phyloP scores from a whole-genome alignment of 176 grass and related monocot genomes.

The Miscanthus lutarioriparius region DNA sequence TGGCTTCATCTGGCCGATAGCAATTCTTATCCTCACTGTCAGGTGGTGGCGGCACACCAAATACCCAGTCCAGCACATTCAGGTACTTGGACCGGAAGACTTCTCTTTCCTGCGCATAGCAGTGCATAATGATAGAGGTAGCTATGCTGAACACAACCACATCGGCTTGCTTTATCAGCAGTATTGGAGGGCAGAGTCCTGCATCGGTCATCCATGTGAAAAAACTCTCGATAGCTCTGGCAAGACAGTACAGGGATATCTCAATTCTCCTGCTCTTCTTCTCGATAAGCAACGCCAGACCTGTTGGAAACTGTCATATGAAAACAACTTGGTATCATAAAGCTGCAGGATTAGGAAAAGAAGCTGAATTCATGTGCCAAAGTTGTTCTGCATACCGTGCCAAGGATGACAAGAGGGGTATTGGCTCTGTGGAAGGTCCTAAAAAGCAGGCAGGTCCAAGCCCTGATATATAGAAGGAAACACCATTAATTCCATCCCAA shows the following conservation, averaged over 20 bases:
- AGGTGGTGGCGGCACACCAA: slow-evolving; percentile 59
- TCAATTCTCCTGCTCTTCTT: slow-evolving; percentile 93
- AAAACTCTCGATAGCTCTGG: slow-evolving; percentile 89
- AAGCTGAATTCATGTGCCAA: background rate
- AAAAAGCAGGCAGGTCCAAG: slow-evolving; percentile 90
- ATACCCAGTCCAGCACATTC: slow-evolving; percentile 99
- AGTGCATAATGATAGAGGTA: slow-evolving; percentile 94
- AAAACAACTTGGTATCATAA: slow-evolving; percentile 37
- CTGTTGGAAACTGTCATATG: slow-evolving; percentile 67
- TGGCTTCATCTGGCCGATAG: slow-evolving; percentile 30
- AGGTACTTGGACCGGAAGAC: slow-evolving; percentile 92
- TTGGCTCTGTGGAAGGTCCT: slow-evolving; percentile 65
- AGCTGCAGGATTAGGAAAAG: background rate
- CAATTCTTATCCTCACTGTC: slow-evolving; percentile 41
- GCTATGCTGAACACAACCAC: slow-evolving; percentile 82
- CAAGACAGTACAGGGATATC: slow-evolving; percentile 93
- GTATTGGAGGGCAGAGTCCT: slow-evolving; percentile 68
- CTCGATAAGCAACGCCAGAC: slow-evolving; percentile 84
- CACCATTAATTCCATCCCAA: slow-evolving; percentile 23
- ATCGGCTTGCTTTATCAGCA: slow-evolving; percentile 79
- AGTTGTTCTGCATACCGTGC: slow-evolving; percentile 51
- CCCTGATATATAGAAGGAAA: slow-evolving; percentile 57
- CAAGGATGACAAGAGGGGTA: slow-evolving; percentile 69
- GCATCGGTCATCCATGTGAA: slow-evolving; percentile 84
- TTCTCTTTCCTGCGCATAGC: slow-evolving; percentile 90